These are phyloP conservation scores for Anethum foeniculum DNA, from an alignment of 140 eudicot genomes.

Conservation along the genomic window DNA sequence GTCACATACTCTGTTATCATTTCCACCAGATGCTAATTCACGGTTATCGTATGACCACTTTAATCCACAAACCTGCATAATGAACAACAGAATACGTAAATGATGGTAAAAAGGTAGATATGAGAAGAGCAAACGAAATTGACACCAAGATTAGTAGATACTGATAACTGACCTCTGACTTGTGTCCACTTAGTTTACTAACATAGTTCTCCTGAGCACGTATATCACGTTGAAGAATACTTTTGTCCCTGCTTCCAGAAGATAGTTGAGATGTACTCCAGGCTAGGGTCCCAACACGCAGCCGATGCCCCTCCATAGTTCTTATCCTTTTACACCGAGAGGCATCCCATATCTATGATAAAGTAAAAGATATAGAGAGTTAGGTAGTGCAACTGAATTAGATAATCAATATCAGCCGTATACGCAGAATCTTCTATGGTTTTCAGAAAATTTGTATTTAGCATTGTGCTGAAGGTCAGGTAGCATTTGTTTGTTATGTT, in stretches of 20 bases:
- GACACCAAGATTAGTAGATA: background rate
- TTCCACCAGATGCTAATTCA: conserved; percentile 95
- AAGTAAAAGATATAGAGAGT: background rate
- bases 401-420: background rate
- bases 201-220: conserved; percentile 80
- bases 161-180: conserved; percentile 64
- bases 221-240: conserved; percentile 80
- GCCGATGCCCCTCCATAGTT: conserved; percentile 89
- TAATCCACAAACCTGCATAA: conserved; percentile 79
- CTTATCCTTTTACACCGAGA: conserved; percentile 77
- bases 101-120: background rate
- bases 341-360: conserved; percentile 78
- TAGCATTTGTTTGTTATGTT: background rate
- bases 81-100: conserved; percentile 8
- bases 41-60: conserved; percentile 97
- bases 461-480: background rate
- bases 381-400: background rate
- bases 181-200: conserved; percentile 82
- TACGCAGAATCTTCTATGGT: background rate
- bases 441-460: background rate
- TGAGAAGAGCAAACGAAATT: background rate
- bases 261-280: conserved; percentile 83
- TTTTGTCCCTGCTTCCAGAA: conserved; percentile 94
- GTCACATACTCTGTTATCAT: conserved; percentile 71
- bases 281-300: conserved; percentile 87